phyloP scores from a whole-genome alignment of 2,329 filamentous ascomycete species.

The Trichophaea hybrida region DNA sequence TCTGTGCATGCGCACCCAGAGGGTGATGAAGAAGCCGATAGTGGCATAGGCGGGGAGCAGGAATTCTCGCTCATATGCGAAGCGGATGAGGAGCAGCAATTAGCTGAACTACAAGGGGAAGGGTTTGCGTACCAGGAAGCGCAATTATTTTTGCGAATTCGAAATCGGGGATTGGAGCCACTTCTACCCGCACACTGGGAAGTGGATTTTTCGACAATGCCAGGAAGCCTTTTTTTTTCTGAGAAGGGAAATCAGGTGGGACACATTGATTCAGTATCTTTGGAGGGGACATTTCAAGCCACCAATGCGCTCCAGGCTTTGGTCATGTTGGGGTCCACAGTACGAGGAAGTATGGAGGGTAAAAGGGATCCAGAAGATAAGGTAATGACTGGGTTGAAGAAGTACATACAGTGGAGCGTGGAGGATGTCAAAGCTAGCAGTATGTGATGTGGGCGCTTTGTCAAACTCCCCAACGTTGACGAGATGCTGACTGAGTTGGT shows the following conservation, averaged over 20 bases:
- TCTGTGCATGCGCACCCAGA: not conserved
- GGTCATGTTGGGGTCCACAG: slow-evolving; percentile 16
- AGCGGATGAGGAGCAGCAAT: slow-evolving; percentile 6
- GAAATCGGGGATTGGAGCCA: slow-evolving; percentile 21
- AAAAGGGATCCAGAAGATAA: slow-evolving; percentile 12
- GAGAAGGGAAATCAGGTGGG: slow-evolving; percentile 12
- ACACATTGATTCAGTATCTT: slow-evolving; percentile 17
- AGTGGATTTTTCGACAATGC: slow-evolving; percentile 24
- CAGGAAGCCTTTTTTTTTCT: slow-evolving; percentile 18
- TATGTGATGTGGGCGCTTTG: not conserved
- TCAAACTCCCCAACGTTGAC: not conserved
- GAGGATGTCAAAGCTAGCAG: slow-evolving; percentile 19
- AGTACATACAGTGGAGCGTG: slow-evolving; percentile 20
- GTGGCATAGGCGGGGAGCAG: not conserved
- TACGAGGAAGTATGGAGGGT: slow-evolving; percentile 17
- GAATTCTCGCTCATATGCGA: not conserved
- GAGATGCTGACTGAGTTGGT: not conserved
- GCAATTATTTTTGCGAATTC: slow-evolving; percentile 19
- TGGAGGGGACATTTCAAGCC: slow-evolving; percentile 18
- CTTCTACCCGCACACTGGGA: slow-evolving; percentile 25
- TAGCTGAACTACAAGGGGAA: slow-evolving; percentile 10
- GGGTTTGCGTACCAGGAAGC: slow-evolving; percentile 19
- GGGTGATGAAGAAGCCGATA: slow-evolving; percentile 2
- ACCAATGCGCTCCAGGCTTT: slow-evolving; percentile 18
- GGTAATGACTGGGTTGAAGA: slow-evolving; percentile 14